Evolutionary conservation across 495 filamentous ascomycete species (phyloP).

Genomic region (Penicillium bialowiezense): DNA sequence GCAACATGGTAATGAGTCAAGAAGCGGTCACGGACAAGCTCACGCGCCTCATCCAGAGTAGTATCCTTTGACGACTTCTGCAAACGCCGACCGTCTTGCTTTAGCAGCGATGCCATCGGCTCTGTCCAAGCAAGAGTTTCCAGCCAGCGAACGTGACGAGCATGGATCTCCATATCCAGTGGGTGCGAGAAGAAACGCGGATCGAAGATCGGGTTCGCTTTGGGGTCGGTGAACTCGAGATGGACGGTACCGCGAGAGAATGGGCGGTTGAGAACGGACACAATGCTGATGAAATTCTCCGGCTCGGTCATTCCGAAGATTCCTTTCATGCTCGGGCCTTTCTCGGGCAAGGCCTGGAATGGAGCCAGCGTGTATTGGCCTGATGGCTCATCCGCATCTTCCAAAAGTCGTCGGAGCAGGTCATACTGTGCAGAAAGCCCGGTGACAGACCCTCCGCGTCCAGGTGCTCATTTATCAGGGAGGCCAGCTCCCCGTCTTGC

Average conservation of each 20-base stretch:
- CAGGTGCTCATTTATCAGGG: neutral
- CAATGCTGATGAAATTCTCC: conserved; percentile 40
- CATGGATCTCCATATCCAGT: conserved; percentile 46
- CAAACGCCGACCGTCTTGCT: conserved; percentile 21
- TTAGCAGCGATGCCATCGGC: conserved; percentile 34
- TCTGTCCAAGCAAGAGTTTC: conserved; percentile 40
- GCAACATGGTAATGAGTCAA: conserved; percentile 33
- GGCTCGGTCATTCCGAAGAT: conserved; percentile 14
- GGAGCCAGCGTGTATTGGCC: conserved; percentile 19
- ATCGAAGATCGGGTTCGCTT: conserved; percentile 38
- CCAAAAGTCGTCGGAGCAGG: conserved; percentile 1
- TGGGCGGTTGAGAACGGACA: conserved; percentile 40
- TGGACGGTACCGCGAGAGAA: conserved; percentile 55
- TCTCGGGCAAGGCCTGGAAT: conserved; percentile 15
- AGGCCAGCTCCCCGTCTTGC: neutral
- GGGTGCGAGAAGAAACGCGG: conserved; percentile 43
- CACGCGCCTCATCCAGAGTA: conserved; percentile 8
- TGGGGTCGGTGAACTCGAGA: conserved; percentile 33
- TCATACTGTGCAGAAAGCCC: conserved; percentile 7
- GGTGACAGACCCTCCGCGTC: neutral
- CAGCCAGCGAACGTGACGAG: conserved; percentile 42
- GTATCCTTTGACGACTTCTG: conserved; percentile 5
- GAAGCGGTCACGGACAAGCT: conserved; percentile 9
- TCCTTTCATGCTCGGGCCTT: neutral
- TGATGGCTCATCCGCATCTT: conserved; percentile 13